Evolutionary conservation across 2,329 filamentous ascomycete genomes (phyloP).

Genomic region (Colletotrichum agaves): DNA sequence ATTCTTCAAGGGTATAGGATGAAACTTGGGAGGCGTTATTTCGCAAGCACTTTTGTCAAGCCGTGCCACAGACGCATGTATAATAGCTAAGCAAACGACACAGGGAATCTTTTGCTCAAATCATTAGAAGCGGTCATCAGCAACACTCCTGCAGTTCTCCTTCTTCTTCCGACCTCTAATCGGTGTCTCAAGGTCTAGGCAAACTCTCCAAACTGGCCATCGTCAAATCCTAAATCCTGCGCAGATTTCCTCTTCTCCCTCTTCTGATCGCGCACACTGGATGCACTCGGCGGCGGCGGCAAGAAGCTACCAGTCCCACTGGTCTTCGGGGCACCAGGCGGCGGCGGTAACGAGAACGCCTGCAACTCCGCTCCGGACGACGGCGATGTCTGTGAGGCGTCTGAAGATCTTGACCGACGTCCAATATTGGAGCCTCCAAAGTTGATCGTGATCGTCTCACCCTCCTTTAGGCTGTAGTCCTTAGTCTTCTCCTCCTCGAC

Average conservation of each 20-base stretch:
- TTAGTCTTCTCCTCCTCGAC: slow-evolving; percentile 65
- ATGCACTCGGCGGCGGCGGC: slow-evolving; percentile 73
- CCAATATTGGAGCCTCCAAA: slow-evolving; percentile 68
- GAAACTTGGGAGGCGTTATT: neutral
- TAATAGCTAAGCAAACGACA: slow-evolving; percentile 7
- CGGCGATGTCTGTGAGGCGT: slow-evolving; percentile 35
- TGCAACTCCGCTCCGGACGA: slow-evolving; percentile 48
- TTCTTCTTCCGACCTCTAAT: neutral
- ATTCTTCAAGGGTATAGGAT: neutral
- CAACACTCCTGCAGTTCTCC: neutral
- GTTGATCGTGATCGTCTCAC: slow-evolving; percentile 88
- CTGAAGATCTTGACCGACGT: slow-evolving; percentile 50
- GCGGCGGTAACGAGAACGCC: slow-evolving; percentile 80
- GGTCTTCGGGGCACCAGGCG: slow-evolving; percentile 59
- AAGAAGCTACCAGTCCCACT: slow-evolving; percentile 50
- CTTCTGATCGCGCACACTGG: slow-evolving; percentile 70
- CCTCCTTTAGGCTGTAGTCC: slow-evolving; percentile 88
- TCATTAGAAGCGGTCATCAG: neutral
- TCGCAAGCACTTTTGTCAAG: neutral
- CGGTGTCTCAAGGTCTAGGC: slow-evolving; percentile 49
- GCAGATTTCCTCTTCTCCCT: slow-evolving; percentile 63
- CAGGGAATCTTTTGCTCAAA: slow-evolving; percentile 20
- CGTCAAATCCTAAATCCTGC: slow-evolving; percentile 82
- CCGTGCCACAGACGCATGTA: neutral
- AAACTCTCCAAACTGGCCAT: slow-evolving; percentile 91